Base-by-base conservation (phyloP, 768 basidiomycete genomes). In the Suillus luteus region DNA sequence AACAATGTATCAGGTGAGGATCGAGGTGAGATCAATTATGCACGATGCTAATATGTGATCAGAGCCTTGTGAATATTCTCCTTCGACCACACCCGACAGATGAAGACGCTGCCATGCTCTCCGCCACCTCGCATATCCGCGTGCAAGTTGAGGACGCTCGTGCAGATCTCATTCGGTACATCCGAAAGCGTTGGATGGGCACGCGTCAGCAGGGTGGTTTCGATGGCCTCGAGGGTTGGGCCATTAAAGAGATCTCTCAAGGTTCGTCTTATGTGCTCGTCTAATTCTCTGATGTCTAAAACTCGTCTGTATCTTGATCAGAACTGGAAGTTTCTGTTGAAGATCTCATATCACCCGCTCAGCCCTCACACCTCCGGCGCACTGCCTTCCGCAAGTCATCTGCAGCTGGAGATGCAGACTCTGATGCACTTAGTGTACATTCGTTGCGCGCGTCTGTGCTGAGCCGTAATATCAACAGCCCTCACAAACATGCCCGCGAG, bases 171-270 rank as follows among this genome's bases (percentile, higher is more conserved):
- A 1, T 77, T n/a, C 67, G 79, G 49, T 95, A 92, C 84, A 84
- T 98, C 62, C 85, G 86, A 9, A 86, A 87, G 64, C 84, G 91
- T 5, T 97, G 93, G 94, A 70, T 89, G 52, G 82, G 79, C 14
- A 84, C 95, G 35, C 82, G 89, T 14, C 86, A 89, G 57, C 86
- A 87, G 59, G 85, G 86, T n/a, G 93, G 92, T 0, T 96, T 98
- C 69, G 88, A 90, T 59, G 72, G 77, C 5, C 80, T 99, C n/a
- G 93, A 96, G 57, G 83, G 82, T 5, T 97, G 94, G 93, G 87
- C 91, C 0, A 73, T 96, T 61, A 90, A 93, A 72, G 96, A 98
- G 71, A 93, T 99, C 46, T 74, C 75, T 3, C 75, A 74, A 66
- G 75, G 75, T 75, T 41, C 15, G 68, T 27, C 49, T n/a, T 31